These are phyloP conservation scores for Russula brevipes DNA, from an alignment of 768 basidiomycete species.

Conservation along the genomic window DNA sequence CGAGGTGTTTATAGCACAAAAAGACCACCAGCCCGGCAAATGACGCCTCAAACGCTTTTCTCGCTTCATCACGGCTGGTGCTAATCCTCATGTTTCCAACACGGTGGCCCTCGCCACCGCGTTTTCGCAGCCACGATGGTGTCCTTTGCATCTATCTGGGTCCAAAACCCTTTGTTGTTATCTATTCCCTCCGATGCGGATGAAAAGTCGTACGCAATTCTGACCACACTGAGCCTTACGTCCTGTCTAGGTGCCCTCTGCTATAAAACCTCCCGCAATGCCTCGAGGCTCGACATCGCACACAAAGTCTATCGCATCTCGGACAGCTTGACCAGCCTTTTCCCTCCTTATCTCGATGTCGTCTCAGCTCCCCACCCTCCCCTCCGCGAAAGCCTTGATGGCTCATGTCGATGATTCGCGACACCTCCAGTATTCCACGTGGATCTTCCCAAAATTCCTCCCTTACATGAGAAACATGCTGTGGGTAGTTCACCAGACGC, in stretches of 20 bases:
- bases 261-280: not conserved
- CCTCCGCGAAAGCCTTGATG: not conserved
- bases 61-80: not conserved
- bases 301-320: not conserved
- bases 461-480: not conserved
- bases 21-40: not conserved
- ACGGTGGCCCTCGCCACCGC: not conserved
- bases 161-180: too few species aligned
- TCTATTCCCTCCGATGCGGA: too few species aligned
- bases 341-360: not conserved
- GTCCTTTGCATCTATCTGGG: not conserved
- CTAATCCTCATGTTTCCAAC: not conserved
- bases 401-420: not conserved
- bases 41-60: not conserved
- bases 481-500: not conserved
- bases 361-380: not conserved
- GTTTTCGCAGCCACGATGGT: not conserved
- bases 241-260: not conserved
- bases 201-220: too few species aligned
- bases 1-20: not conserved
- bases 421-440: not conserved
- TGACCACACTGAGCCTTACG: not conserved
- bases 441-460: not conserved
- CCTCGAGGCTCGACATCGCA: not conserved
- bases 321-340: not conserved